Evolutionary conservation across 345 rosid species (phyloP).

Genomic region (Linum lewisii): DNA sequence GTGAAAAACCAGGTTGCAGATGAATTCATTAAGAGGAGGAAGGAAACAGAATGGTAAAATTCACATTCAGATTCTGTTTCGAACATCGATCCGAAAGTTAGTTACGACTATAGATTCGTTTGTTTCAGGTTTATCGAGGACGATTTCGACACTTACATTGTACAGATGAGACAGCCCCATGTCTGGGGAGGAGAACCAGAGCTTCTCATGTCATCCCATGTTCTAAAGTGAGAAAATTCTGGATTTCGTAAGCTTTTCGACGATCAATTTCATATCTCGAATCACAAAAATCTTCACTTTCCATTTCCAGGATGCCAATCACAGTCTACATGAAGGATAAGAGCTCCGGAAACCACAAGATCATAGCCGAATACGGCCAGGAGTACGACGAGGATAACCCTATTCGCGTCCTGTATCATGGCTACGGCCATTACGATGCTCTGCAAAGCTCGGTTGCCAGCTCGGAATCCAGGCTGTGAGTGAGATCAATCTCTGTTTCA

Average conservation of each 20-base stretch:
- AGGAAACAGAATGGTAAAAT: conserved; percentile 56
- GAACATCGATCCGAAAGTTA: neutral
- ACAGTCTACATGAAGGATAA: conserved; percentile 46
- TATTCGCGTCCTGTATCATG: conserved; percentile 44
- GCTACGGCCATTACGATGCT: conserved; percentile 56
- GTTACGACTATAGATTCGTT: neutral
- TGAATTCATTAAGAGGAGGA: conserved; percentile 56
- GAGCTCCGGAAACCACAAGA: conserved; percentile 27
- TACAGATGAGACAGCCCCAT: conserved; percentile 51
- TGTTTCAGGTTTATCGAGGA: conserved; percentile 50
- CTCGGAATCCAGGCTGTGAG: conserved; percentile 32
- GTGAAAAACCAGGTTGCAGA: conserved; percentile 55
- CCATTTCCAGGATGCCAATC: conserved; percentile 37
- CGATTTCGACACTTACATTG: conserved; percentile 46
- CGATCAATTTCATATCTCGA: neutral
- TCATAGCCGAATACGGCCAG: conserved; percentile 55
- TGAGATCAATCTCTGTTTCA: conserved; percentile 16
- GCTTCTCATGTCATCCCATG: conserved; percentile 65
- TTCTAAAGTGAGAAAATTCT: conserved; percentile 30
- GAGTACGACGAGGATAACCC: conserved; percentile 48
- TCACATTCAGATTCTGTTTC: neutral
- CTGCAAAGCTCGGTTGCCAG: conserved; percentile 19
- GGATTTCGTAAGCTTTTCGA: neutral
- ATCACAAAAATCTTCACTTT: neutral
- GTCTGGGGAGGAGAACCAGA: conserved; percentile 76